Conservation (phyloP, 2,329 filamentous ascomycete species). For the Alternaria tenuissima region DNA sequence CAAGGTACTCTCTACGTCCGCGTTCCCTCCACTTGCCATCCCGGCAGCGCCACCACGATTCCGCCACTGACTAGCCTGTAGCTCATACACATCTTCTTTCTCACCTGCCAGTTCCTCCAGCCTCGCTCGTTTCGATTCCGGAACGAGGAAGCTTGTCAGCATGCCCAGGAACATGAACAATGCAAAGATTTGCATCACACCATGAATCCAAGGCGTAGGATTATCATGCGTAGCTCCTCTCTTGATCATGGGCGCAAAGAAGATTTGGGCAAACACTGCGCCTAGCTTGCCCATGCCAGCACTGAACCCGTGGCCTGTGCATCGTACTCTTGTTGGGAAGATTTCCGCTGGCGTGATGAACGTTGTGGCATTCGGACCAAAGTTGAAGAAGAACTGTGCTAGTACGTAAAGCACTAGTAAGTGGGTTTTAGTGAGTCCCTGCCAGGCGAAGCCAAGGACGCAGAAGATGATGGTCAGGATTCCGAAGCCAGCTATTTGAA, state of each 20-base stretch:
- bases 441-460: conserved; percentile 59
- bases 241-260: conserved; percentile 60
- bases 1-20: background rate
- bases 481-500: conserved; percentile 68
- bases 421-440: conserved; percentile 53
- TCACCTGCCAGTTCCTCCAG: conserved; percentile 76
- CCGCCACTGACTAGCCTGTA: conserved; percentile 57
- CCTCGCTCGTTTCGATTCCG: conserved; percentile 78
- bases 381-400: conserved; percentile 63
- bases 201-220: conserved; percentile 72
- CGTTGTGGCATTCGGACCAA: conserved; percentile 61
- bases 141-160: conserved; percentile 74
- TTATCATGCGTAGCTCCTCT: conserved; percentile 61
- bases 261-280: conserved; percentile 59
- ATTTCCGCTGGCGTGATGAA: conserved; percentile 63
- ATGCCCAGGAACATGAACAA: conserved; percentile 81
- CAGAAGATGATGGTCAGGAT: conserved; percentile 60
- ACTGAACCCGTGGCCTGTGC: conserved; percentile 59
- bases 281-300: conserved; percentile 60
- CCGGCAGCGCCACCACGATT: conserved; percentile 19
- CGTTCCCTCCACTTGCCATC: background rate
- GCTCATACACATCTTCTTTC: conserved; percentile 56
- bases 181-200: conserved; percentile 79
- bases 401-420: conserved; percentile 58
- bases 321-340: conserved; percentile 60